These are phyloP conservation scores for Coemansia sp. DNA, from an alignment of 192 early-diverging fungal species.

Conservation along the genomic window DNA sequence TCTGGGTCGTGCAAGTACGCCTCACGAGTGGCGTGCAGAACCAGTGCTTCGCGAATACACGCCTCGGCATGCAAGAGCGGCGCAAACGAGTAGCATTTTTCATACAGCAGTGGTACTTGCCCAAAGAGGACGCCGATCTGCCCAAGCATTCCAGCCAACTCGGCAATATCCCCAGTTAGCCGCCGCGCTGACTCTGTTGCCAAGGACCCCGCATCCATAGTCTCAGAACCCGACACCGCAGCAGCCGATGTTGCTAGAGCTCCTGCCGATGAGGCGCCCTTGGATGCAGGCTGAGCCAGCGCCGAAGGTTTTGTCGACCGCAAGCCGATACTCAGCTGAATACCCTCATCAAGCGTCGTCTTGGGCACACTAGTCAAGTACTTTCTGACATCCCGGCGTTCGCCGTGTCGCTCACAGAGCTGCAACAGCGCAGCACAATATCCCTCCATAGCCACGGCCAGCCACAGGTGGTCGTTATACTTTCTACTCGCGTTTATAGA, in stretches of 20 bases:
- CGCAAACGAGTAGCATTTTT: conserved; percentile 44
- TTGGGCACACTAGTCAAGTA: conserved; percentile 6
- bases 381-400: conserved; percentile 15
- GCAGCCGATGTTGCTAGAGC: neutral
- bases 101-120: conserved; percentile 47
- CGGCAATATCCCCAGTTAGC: neutral
- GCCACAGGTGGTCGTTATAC: conserved; percentile 51
- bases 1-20: conserved; percentile 25
- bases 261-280: neutral
- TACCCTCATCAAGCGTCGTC: neutral
- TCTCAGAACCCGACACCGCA: neutral
- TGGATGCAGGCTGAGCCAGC: neutral
- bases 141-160: conserved; percentile 6
- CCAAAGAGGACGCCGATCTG: conserved; percentile 23
- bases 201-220: neutral
- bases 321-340: neutral
- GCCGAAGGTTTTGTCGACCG: neutral
- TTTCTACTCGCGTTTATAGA: conserved; percentile 32
- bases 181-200: neutral
- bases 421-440: conserved; percentile 52
- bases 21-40: conserved; percentile 38
- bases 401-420: conserved; percentile 29
- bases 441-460: conserved; percentile 53
- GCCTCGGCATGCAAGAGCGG: conserved; percentile 51
- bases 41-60: conserved; percentile 48